Evolutionary conservation across 352 stramenopile species (phyloP), one percentile per base, ranked within the genome.

Genomic region (Globisporangium heterothallicum): DNA sequence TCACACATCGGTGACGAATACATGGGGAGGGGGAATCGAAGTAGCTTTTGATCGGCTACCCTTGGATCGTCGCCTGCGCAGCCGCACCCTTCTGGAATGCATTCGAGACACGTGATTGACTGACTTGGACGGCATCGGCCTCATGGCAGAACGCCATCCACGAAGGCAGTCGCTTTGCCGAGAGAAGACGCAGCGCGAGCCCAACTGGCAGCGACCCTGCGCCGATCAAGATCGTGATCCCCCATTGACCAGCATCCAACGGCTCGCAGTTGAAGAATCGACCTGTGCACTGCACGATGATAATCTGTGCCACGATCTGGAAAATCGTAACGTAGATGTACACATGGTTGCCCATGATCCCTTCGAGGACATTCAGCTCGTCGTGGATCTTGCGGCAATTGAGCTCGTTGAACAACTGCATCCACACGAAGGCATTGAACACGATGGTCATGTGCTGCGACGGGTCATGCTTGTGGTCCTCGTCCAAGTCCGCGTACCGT

Each of bases 341-440:
- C 6, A 98, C 70, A 6, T 55, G 70, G 76, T 98, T 99, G 21
- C 68, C 67, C 34, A 82, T 43, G 19, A 99, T 73, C n/a, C 92
- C 93, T 4, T 75, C 70, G 54, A 99, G 94, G 13, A 98, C 72
- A 68, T 98, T 99, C 64, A 87, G 8, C 18, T 89, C 81, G 49
- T 92, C 76, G 71, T 90, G 70, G 61, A 88, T 89, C 51, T 90
- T 89, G 35, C 78, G 77, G 59, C 68, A 86, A 56, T 90, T 89
- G 47, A 93, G 51, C 61, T 93, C 75, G 48, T 93, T 93, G 54
- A 88, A 98, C 26, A 98, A 79, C 81, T 98, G 94, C 59, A 97
- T 88, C 72, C 98, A 98, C 24, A 98, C 95, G 64, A 99, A 99
- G 13, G 92, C 89, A 68, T 99, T 99, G 79, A 99, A 99, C 43